These are phyloP conservation scores for Globisporangium recalcitrans DNA, from an alignment of 352 stramenopile genomes.

Conservation along the genomic window DNA sequence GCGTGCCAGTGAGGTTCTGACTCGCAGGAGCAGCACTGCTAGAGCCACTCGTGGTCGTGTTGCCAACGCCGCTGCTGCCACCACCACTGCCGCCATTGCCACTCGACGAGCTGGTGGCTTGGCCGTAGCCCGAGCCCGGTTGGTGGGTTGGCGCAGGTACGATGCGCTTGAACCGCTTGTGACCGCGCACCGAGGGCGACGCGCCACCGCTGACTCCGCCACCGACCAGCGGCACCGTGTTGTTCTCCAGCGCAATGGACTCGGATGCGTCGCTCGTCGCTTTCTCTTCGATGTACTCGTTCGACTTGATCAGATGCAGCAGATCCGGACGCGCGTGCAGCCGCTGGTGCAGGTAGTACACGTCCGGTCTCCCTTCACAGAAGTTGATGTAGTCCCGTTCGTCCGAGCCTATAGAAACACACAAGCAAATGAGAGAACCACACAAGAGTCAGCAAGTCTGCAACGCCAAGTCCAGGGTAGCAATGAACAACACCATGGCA, in stretches of 20 bases:
- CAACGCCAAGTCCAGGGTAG: background rate
- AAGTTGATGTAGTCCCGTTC: constrained; percentile 80
- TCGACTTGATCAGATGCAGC: constrained; percentile 77
- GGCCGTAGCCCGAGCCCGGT: background rate
- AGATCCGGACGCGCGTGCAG: constrained; percentile 67
- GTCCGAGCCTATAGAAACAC: constrained; percentile 40
- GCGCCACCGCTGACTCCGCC: background rate
- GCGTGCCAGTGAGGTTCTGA: background rate
- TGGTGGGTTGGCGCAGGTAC: constrained; percentile 16
- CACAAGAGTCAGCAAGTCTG: constrained; percentile 18
- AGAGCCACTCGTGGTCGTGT: constrained; percentile 5
- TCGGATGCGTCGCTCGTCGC: constrained; percentile 55
- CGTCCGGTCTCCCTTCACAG: constrained; percentile 62
- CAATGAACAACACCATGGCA: background rate
- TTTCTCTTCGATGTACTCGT: constrained; percentile 80
- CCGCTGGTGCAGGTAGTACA: constrained; percentile 78
- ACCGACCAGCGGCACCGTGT: constrained; percentile 1
- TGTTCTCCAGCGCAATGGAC: constrained; percentile 22
- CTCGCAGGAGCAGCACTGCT: background rate
- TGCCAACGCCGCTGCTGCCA: constrained; percentile 1
- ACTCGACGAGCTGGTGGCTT: background rate
- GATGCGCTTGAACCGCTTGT: constrained; percentile 70
- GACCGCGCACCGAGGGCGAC: constrained; percentile 29
- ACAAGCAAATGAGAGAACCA: constrained; percentile 19
- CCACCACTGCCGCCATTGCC: background rate